phyloP scores from a whole-genome alignment of 148 eudicot genomes.

The Vaccinium macrocarpon region DNA sequence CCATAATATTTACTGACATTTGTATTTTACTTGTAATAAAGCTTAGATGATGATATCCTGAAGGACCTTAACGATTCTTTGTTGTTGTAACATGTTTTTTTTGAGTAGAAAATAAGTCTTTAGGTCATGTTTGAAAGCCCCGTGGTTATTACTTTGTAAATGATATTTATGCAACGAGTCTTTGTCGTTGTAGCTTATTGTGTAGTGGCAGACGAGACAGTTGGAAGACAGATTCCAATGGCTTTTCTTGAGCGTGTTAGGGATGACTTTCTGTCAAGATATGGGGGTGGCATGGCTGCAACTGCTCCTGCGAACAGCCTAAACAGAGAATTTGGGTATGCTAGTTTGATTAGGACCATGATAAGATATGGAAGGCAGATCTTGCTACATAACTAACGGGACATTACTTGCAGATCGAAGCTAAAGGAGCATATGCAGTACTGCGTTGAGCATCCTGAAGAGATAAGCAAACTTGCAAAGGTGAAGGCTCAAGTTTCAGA shows the following conservation, averaged over 20 bases:
- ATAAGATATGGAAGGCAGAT: not conserved
- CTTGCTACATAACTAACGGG: not conserved
- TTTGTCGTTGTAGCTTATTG: conserved; percentile 27
- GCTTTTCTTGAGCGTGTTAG: conserved; percentile 35
- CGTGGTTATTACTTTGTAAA: not conserved
- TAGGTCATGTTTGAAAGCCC: not conserved
- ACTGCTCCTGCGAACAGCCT: conserved; percentile 26
- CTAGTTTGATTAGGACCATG: not conserved
- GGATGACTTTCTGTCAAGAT: conserved; percentile 33
- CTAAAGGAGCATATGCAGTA: conserved; percentile 32
- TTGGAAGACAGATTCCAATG: conserved; percentile 33
- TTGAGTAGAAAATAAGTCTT: not conserved
- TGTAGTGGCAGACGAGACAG: conserved; percentile 36
- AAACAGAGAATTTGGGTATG: conserved; percentile 35
- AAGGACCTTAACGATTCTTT: not conserved
- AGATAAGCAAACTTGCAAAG: conserved; percentile 32
- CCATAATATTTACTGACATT: no score
- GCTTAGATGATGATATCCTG: not conserved
- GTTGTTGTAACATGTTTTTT: not conserved
- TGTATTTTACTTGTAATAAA: no score
- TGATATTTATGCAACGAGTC: not conserved
- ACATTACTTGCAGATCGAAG: conserved; percentile 27
- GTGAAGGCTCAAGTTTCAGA: conserved; percentile 41
- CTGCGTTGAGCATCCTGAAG: conserved; percentile 31
- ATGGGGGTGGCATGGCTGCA: conserved; percentile 34